Evolutionary conservation across 345 rosid species (phyloP).

Genomic region (Stellera chamaejasme): DNA sequence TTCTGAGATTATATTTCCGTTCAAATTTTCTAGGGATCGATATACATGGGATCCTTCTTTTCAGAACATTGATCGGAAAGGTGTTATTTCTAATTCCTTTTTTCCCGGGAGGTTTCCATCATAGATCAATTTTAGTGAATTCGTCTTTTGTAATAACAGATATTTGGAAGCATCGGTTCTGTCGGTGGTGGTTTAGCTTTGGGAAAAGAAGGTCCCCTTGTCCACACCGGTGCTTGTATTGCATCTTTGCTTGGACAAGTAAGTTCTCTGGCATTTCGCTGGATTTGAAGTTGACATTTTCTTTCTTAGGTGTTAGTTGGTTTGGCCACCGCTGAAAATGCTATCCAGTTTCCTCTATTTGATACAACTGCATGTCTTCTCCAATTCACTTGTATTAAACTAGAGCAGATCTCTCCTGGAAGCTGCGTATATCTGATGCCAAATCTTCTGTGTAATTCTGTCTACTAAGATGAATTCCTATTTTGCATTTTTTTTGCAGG

Average conservation of each 20-base stretch:
- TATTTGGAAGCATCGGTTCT: constrained; percentile 96
- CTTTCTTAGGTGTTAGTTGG: neutral
- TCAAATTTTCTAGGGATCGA: constrained; percentile 47
- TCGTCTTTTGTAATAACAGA: constrained; percentile 35
- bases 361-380: neutral
- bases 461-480: constrained; percentile 1
- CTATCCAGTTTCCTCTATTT: neutral
- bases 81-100: constrained; percentile 24
- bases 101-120: neutral
- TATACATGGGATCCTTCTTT: constrained; percentile 77
- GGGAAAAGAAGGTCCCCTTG: constrained; percentile 98
- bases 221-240: constrained; percentile 96
- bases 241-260: constrained; percentile 99
- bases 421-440: neutral
- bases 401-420: neutral
- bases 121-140: constrained; percentile 5
- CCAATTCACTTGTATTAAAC: neutral
- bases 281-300: neutral
- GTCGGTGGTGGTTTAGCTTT: constrained; percentile 98
- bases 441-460: neutral
- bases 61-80: constrained; percentile 97
- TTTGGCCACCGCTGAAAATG: too few species aligned
- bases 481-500: constrained; percentile 41
- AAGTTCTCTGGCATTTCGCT: constrained; percentile 11
- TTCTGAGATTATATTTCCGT: neutral